Evolutionary conservation across 371 early-diverging fungal genomes (phyloP).

Genomic region (Mortierella sp.): DNA sequence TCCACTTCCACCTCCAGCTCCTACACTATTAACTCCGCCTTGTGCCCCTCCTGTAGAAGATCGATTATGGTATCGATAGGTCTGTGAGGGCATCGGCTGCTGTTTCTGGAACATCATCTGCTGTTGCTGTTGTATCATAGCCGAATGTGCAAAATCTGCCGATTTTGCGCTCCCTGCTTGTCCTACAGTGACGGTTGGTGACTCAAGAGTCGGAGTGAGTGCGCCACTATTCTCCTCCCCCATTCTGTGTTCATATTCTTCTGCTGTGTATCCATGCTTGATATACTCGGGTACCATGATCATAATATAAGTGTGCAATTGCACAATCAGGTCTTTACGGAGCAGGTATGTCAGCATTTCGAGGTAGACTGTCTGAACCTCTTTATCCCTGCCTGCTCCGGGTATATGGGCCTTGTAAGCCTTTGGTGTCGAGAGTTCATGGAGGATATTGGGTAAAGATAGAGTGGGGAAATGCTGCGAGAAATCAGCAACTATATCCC

Average conservation of each 20-base stretch:
- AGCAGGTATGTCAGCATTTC: slow-evolving; percentile 87
- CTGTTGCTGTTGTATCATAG: slow-evolving; percentile 23
- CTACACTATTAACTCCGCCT: slow-evolving; percentile 10
- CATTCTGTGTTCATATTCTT: slow-evolving; percentile 60
- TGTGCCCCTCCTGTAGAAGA: slow-evolving; percentile 41
- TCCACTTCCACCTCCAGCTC: slow-evolving; percentile 29
- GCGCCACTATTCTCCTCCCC: slow-evolving; percentile 35
- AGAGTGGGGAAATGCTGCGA: slow-evolving; percentile 72
- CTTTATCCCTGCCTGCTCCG: slow-evolving; percentile 64
- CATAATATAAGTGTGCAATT: slow-evolving; percentile 87
- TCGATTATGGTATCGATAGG: slow-evolving; percentile 52
- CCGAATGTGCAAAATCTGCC: slow-evolving; percentile 42
- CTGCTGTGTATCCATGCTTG: slow-evolving; percentile 59
- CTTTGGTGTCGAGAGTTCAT: slow-evolving; percentile 80
- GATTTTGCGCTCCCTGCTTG: slow-evolving; percentile 43
- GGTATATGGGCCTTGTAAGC: slow-evolving; percentile 77
- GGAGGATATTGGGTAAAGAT: slow-evolving; percentile 77
- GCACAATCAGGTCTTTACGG: slow-evolving; percentile 81
- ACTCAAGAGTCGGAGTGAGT: slow-evolving; percentile 46
- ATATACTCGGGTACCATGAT: slow-evolving; percentile 72
- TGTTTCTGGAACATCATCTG: slow-evolving; percentile 31
- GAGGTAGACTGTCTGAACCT: slow-evolving; percentile 76
- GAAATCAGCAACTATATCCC: slow-evolving; percentile 71
- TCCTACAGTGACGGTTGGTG: slow-evolving; percentile 18
- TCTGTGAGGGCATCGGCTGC: slow-evolving; percentile 41